Conservation (phyloP, 108 stramenopile species). For the Nannochloropsis oceanica region DNA sequence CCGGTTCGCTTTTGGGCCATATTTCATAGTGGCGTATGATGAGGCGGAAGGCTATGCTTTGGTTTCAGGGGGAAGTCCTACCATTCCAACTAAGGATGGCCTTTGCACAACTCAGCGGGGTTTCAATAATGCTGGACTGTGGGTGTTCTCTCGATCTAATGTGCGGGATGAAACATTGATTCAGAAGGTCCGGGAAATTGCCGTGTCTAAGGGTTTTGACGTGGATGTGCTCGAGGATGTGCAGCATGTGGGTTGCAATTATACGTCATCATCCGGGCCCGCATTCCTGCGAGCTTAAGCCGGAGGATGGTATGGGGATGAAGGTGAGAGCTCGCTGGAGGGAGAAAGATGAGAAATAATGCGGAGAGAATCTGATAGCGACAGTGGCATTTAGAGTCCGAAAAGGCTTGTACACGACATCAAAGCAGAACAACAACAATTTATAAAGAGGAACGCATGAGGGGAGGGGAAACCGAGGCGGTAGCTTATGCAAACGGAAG, state of each 20-base stretch:
- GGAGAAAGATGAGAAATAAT: no score
- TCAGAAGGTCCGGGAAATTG: neutral
- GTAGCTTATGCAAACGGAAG: no score
- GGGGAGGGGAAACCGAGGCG: no score
- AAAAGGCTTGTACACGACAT: no score
- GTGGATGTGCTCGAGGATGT: neutral
- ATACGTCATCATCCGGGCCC: neutral
- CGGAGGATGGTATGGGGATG: neutral
- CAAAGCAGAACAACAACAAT: no score
- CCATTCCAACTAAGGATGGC: neutral
- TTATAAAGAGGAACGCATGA: no score
- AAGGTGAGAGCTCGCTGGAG: no score
- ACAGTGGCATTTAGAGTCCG: no score
- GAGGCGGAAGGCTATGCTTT: neutral
- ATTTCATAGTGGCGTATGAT: neutral
- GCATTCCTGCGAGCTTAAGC: neutral
- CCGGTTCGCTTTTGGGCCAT: neutral
- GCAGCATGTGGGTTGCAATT: neutral
- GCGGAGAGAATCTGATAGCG: no score
- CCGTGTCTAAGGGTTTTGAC: neutral
- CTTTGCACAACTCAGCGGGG: neutral
- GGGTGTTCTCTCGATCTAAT: neutral
- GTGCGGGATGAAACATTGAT: neutral
- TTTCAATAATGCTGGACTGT: neutral
- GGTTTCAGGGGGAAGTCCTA: neutral